Percentiles rank a stretch among this genome's conserved stretches.
phyloP scores from a whole-genome alignment of 352 stramenopile species.

The Peronosclerospora sorghi region DNA sequence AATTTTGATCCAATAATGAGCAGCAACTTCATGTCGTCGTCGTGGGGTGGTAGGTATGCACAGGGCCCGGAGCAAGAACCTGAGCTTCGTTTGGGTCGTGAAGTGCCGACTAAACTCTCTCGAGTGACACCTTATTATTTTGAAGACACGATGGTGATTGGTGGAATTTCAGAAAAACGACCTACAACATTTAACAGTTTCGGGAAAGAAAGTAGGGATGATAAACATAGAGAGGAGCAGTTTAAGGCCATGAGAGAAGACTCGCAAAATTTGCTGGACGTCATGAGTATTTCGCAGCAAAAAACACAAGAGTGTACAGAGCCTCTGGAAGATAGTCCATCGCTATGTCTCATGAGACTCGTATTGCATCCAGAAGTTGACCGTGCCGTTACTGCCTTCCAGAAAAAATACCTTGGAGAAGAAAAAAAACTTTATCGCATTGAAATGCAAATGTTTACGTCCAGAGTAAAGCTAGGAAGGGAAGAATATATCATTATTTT shows the following conservation, averaged over 20 bases:
- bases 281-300: conserved; percentile 62
- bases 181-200: no score
- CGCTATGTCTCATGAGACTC: conserved; percentile 45
- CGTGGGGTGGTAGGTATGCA: no score
- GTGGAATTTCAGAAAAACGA: no score
- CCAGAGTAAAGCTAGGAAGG: conserved; percentile 37
- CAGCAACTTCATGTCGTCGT: no score
- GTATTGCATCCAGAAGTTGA: conserved; percentile 64
- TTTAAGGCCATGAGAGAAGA: conserved; percentile 26
- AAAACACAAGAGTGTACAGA: conserved; percentile 61
- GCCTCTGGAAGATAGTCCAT: conserved; percentile 51
- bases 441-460: conserved; percentile 44
- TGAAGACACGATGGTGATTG: no score
- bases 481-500: conserved; percentile 46
- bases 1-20: no score
- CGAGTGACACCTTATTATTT: no score
- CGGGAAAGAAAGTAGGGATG: no score
- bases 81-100: no score
- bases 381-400: conserved; percentile 38
- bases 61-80: no score
- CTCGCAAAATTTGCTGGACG: conserved; percentile 58
- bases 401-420: conserved; percentile 46
- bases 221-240: no score
- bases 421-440: conserved; percentile 43
- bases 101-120: no score